Evolutionary conservation across 352 stramenopile species (phyloP).

Genomic region (Elongisporangium senticosum): DNA sequence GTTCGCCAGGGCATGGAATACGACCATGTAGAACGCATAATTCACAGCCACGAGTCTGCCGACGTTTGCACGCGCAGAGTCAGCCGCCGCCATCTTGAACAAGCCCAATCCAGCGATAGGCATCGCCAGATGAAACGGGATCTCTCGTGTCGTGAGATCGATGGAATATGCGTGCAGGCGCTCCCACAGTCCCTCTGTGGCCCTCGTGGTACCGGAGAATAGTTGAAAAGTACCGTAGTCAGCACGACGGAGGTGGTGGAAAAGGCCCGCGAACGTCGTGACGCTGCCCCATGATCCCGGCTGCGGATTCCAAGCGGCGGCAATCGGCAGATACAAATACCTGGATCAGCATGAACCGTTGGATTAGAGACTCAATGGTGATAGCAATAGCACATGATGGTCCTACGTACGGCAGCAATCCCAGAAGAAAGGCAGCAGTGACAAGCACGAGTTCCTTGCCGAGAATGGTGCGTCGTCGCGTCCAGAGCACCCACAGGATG

Average conservation of each 20-base stretch:
- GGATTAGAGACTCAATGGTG: background rate
- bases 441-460: slow-evolving; percentile 36
- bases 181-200: slow-evolving; percentile 62
- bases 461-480: slow-evolving; percentile 21
- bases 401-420: slow-evolving; percentile 71
- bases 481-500: slow-evolving; percentile 69
- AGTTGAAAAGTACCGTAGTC: slow-evolving; percentile 95
- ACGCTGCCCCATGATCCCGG: slow-evolving; percentile 92
- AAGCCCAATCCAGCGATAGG: slow-evolving; percentile 27
- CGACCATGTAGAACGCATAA: slow-evolving; percentile 89
- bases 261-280: slow-evolving; percentile 71
- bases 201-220: slow-evolving; percentile 63
- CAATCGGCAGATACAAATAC: slow-evolving; percentile 78
- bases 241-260: slow-evolving; percentile 87
- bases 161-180: slow-evolving; percentile 63
- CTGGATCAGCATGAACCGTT: slow-evolving; percentile 9
- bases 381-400: background rate
- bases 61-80: background rate
- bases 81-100: slow-evolving; percentile 4
- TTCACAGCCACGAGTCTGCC: slow-evolving; percentile 28
- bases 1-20: slow-evolving; percentile 94
- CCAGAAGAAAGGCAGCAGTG: slow-evolving; percentile 54
- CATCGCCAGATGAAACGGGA: slow-evolving; percentile 37
- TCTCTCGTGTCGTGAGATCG: slow-evolving; percentile 58
- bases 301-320: slow-evolving; percentile 56